phyloP scores from a whole-genome alignment of 805 yeast genomes.

The Saturnispora hagleri region DNA sequence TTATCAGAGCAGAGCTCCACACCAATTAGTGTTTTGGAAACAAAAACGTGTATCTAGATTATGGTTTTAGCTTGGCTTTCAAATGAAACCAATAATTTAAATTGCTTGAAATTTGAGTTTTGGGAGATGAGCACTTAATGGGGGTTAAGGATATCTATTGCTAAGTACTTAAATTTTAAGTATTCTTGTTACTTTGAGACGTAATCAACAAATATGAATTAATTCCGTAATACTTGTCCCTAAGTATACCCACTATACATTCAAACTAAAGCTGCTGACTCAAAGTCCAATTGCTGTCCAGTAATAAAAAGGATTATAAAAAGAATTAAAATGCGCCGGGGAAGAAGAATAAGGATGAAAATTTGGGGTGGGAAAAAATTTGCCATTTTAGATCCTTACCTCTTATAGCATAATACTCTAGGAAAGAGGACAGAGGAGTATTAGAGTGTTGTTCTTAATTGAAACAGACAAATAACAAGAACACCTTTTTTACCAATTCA shows the following conservation, averaged over 20 bases:
- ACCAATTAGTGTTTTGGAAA: neutral
- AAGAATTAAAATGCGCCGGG: neutral
- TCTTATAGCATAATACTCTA: neutral
- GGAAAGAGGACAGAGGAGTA: neutral
- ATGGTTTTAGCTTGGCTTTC: neutral
- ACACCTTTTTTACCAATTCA: neutral
- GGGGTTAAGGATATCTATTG: too few species aligned
- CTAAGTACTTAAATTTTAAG: too few species aligned
- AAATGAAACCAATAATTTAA: neutral
- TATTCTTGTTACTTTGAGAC: too few species aligned
- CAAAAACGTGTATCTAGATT: neutral
- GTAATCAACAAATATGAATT: too few species aligned
- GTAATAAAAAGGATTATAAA: neutral
- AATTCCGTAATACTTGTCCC: too few species aligned
- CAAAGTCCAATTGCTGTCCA: neutral
- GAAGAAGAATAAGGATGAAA: neutral
- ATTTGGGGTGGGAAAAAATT: neutral
- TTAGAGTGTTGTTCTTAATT: neutral
- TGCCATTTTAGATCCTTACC: neutral
- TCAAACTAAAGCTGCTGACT: too few species aligned
- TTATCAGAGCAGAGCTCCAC: neutral
- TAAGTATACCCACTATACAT: too few species aligned
- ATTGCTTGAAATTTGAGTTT: neutral
- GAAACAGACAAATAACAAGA: neutral
- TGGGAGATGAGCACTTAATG: neutral